Evolutionary conservation across 768 basidiomycete species (phyloP), one percentile per base, ranked within the genome.

Genomic region (Rhodocollybia butyracea): DNA sequence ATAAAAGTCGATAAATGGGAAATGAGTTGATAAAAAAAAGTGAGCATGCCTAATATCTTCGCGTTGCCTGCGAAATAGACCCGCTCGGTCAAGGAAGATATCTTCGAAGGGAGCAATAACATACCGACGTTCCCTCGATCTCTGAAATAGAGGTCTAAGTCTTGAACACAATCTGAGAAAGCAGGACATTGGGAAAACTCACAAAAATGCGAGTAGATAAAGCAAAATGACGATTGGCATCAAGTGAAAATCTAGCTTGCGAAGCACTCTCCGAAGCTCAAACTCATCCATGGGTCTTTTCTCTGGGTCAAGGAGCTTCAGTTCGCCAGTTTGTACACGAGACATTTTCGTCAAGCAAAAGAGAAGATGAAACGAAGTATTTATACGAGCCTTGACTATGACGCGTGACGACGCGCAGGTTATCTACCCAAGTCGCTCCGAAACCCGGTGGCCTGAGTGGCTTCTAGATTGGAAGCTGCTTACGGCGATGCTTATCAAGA

Each of bases 121-220:
- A 32, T 46, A 69, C 70, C 72, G 48, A 73, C 68, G 51, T 73
- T 73, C 24, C 68, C 63, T 21, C 72, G 70, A 63, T 73, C 72
- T 48, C 70, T 72, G 40, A 32, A 10, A 34, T 40, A 17, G 17
- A 19, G 5, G 56, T n/a, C n/a, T n/a, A n/a, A n/a, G n/a, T n/a
- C n/a, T n/a, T 32, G 47, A 46, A 21, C 12, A 46, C 2, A 13
- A 39, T 12, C 53, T 19, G 29, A 24, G 27, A 7, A 8, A 39
- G 24, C 2, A 22, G 12, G 55, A 30, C 36, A 46, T 27, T 21
- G 29, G 41, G 15, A 21, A 38, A 2, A 71, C 76, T 67, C 57
- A 78, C 74, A 79, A 61, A 60, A 78, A 79, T 6, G 76, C 78
- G 47, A 77, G 66, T 38, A 79, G 64, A 55, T 77, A 78, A 11